Evolutionary conservation across 306 rosid species (phyloP).

Genomic region (Cicer bijugum): DNA sequence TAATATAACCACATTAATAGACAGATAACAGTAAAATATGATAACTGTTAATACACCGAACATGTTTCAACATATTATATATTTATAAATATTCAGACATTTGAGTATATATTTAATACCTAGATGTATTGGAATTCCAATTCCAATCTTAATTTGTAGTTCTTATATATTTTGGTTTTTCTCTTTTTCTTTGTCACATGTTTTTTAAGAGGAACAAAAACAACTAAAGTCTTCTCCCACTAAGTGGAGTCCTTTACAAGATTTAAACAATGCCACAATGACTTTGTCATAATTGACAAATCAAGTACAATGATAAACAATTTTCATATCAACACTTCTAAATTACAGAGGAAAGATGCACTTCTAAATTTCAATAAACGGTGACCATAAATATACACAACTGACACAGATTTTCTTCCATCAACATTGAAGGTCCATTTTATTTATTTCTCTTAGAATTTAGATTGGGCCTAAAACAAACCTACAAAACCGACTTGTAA

Average conservation of each 20-base stretch:
- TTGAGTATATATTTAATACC: constrained; percentile 10
- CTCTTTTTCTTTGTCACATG: neutral
- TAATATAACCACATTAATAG: constrained; percentile 25
- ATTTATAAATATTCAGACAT: constrained; percentile 23
- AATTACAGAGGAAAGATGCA: neutral
- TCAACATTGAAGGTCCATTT: neutral
- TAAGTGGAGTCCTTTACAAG: neutral
- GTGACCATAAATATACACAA: neutral
- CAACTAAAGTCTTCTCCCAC: neutral
- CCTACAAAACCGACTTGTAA: too few species aligned
- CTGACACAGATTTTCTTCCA: neutral
- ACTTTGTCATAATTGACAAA: neutral
- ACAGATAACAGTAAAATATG: constrained; percentile 9
- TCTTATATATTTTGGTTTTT: neutral
- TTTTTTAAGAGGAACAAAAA: neutral
- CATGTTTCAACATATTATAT: constrained; percentile 19
- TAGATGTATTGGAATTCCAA: constrained; percentile 24
- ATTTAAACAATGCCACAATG: neutral
- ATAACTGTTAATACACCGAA: constrained; percentile 6
- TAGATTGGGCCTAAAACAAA: too few species aligned
- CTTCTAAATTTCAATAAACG: constrained; percentile 5
- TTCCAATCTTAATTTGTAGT: constrained; percentile 28
- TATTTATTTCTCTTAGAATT: too few species aligned
- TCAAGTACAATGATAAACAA: neutral
- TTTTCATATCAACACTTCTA: neutral